phyloP scores from a whole-genome alignment of 805 yeast genomes.

The Tetrapisispora namnaoensis region DNA sequence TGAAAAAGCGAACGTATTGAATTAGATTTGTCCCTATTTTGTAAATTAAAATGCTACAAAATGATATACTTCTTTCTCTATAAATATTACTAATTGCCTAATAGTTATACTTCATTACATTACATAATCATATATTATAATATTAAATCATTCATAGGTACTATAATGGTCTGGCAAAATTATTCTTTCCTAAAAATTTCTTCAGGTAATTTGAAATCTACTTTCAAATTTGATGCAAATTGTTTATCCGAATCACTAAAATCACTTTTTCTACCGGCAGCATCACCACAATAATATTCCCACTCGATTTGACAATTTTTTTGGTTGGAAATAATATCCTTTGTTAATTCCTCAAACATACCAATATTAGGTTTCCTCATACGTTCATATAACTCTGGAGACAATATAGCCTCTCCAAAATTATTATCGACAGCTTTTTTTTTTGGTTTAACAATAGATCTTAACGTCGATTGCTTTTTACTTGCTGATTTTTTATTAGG shows the following conservation, averaged over 20 bases:
- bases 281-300: constrained; percentile 75
- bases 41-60: background rate
- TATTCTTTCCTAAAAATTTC: constrained; percentile 36
- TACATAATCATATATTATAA: background rate
- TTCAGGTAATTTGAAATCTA: constrained; percentile 64
- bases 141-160: background rate
- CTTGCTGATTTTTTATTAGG: background rate
- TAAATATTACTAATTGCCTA: background rate
- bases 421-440: background rate
- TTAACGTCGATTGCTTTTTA: background rate
- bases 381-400: constrained; percentile 11
- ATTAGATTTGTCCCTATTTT: constrained; percentile 30
- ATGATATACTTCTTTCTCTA: background rate
- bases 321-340: constrained; percentile 26
- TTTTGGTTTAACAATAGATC: background rate
- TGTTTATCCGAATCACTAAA: constrained; percentile 67
- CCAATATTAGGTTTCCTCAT: constrained; percentile 73
- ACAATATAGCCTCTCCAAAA: background rate
- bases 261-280: constrained; percentile 77
- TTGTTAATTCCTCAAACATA: constrained; percentile 53
- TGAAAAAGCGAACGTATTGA: constrained; percentile 83
- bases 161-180: background rate
- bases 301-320: constrained; percentile 6
- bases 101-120: background rate
- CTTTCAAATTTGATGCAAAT: constrained; percentile 53